These are phyloP conservation scores for Pichia sp. DNA, from an alignment of 1,139 yeast species.

Conservation along the genomic window DNA sequence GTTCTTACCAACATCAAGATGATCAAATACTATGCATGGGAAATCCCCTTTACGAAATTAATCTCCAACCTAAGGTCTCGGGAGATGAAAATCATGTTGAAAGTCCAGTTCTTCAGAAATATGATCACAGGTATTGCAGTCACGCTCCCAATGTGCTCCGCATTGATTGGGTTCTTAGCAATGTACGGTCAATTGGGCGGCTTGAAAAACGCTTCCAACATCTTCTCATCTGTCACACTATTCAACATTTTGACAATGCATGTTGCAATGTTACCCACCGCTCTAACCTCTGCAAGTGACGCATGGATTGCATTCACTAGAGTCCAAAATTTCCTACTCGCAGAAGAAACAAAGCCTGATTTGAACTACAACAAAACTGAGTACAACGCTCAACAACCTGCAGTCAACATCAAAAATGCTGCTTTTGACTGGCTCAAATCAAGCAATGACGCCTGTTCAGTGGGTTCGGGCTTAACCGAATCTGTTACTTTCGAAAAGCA, in stretches of 20 bases:
- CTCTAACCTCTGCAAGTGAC: conserved; percentile 51
- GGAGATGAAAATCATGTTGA: conserved; percentile 43
- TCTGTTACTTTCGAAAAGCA: neutral
- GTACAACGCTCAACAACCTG: conserved; percentile 25
- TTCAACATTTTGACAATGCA: conserved; percentile 50
- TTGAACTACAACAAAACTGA: conserved; percentile 19
- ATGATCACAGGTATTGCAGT: conserved; percentile 43
- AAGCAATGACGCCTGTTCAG: conserved; percentile 24
- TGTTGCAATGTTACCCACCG: conserved; percentile 49
- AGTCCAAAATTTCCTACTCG: conserved; percentile 41
- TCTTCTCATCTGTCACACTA: conserved; percentile 49
- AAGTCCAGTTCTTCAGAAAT: conserved; percentile 44
- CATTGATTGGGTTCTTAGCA: conserved; percentile 48
- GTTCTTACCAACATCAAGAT: conserved; percentile 44
- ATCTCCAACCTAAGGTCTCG: conserved; percentile 36
- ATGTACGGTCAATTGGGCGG: conserved; percentile 37
- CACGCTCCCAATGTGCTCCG: conserved; percentile 42
- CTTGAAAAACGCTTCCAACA: conserved; percentile 35
- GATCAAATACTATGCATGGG: conserved; percentile 53
- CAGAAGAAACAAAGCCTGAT: conserved; percentile 35
- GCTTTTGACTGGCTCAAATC: conserved; percentile 55
- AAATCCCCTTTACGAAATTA: conserved; percentile 41
- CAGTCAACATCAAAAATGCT: conserved; percentile 49
- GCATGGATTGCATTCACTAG: conserved; percentile 49
- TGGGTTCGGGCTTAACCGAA: neutral